phyloP scores from a whole-genome alignment of 1,139 yeast species.

The Debaryomyces psychrophilus region DNA sequence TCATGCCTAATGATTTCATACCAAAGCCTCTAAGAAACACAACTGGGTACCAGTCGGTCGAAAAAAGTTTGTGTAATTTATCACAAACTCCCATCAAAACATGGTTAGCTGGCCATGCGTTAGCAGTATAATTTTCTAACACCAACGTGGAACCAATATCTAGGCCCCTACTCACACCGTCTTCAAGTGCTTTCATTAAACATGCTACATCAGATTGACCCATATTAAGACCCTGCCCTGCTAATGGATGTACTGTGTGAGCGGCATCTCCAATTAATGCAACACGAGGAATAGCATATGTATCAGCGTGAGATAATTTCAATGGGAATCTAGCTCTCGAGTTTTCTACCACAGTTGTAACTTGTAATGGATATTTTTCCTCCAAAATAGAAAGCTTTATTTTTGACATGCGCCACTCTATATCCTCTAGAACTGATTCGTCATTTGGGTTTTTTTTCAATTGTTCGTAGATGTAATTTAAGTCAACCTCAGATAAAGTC shows the following conservation, averaged over 20 bases:
- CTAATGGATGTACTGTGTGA: conserved; percentile 94
- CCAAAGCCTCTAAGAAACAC: conserved; percentile 80
- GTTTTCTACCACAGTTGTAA: conserved; percentile 56
- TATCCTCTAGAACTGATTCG: conserved; percentile 59
- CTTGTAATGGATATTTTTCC: conserved; percentile 67
- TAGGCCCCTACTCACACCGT: conserved; percentile 73
- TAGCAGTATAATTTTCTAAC: conserved; percentile 82
- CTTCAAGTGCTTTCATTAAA: conserved; percentile 68
- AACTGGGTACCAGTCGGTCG: conserved; percentile 72
- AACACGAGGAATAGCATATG: conserved; percentile 78
- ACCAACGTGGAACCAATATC: conserved; percentile 87
- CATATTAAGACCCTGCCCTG: conserved; percentile 98
- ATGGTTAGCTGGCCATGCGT: conserved; percentile 80
- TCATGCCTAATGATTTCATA: conserved; percentile 62
- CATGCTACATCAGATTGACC: conserved; percentile 93
- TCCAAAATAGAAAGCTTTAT: conserved; percentile 48
- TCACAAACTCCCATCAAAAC: conserved; percentile 85
- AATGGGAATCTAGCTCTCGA: conserved; percentile 90
- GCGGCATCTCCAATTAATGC: conserved; percentile 98
- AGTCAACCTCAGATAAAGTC: conserved; percentile 57
- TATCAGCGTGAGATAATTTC: conserved; percentile 86
- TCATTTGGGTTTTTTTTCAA: conserved; percentile 44
- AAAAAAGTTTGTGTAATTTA: conserved; percentile 84
- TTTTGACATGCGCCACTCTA: conserved; percentile 68
- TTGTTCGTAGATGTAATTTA: conserved; percentile 40